Percentiles rank a stretch among this genome's conserved stretches.
These are phyloP conservation scores for Maudiozyma turicensis DNA, from an alignment of 805 yeast genomes.

Conservation along the genomic window DNA sequence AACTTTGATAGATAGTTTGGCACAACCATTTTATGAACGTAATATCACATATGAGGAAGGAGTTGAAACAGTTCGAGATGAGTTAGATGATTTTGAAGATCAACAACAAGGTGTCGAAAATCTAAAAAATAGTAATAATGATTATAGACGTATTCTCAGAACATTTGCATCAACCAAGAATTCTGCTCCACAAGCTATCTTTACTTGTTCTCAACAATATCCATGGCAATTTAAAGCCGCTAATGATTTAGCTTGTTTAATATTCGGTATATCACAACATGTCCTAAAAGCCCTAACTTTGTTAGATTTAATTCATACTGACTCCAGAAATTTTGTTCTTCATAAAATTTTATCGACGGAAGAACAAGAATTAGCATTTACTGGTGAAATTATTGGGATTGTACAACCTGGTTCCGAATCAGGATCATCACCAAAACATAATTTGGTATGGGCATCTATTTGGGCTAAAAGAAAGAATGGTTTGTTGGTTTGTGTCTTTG, in stretches of 20 bases:
- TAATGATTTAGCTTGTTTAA: slow-evolving; percentile 79
- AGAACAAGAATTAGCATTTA: slow-evolving; percentile 45
- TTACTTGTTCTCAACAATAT: slow-evolving; percentile 60
- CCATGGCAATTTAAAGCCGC: slow-evolving; percentile 83
- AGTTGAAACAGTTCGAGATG: slow-evolving; percentile 29
- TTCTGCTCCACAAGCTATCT: slow-evolving; percentile 70
- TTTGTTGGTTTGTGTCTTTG: slow-evolving; percentile 72
- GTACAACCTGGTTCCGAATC: slow-evolving; percentile 45
- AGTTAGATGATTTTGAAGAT: slow-evolving; percentile 14
- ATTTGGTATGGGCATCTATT: slow-evolving; percentile 72
- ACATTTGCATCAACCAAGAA: slow-evolving; percentile 60
- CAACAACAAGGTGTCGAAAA: slow-evolving; percentile 1
- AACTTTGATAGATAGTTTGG: slow-evolving; percentile 25
- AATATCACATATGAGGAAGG: slow-evolving; percentile 14
- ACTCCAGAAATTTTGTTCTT: slow-evolving; percentile 60
- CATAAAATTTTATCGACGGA: slow-evolving; percentile 38
- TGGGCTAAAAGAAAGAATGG: slow-evolving; percentile 79
- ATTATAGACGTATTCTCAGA: slow-evolving; percentile 45
- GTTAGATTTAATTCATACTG: slow-evolving; percentile 69
- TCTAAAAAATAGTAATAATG: slow-evolving; percentile 12
- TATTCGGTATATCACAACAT: slow-evolving; percentile 69
- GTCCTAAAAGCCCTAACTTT: slow-evolving; percentile 54
- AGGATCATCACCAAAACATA: slow-evolving; percentile 8
- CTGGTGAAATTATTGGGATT: slow-evolving; percentile 82
- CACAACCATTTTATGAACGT: slow-evolving; percentile 29